Evolutionary conservation across 129 eudicot genomes (phyloP).

Genomic region (Centaurea solstitialis): DNA sequence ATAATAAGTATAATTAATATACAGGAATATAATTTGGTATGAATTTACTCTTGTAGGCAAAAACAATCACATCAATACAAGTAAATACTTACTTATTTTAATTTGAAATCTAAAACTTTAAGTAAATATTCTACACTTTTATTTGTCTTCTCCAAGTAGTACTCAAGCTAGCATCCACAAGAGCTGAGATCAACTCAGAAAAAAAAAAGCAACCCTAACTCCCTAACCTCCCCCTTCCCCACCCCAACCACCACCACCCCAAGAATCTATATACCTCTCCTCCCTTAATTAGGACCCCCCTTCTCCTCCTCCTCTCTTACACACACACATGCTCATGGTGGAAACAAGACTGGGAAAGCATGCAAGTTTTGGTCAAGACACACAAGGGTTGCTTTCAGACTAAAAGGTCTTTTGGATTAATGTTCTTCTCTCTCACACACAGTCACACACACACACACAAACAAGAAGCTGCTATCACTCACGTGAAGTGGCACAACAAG

Average conservation of each 20-base stretch:
- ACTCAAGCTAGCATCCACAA: slow-evolving; percentile 19
- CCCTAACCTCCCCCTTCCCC: background rate
- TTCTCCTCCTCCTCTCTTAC: background rate
- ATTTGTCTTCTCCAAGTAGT: slow-evolving; percentile 18
- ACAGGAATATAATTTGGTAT: background rate
- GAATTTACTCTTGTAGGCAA: background rate
- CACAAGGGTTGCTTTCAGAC: slow-evolving; percentile 38
- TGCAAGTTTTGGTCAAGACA: slow-evolving; percentile 42
- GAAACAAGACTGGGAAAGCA: slow-evolving; percentile 30
- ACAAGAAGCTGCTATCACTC: slow-evolving; percentile 42
- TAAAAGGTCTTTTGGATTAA: slow-evolving; percentile 38
- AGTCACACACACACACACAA: background rate
- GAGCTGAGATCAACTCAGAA: background rate
- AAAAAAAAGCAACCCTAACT: slow-evolving; percentile 25
- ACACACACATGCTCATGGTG: slow-evolving; percentile 24
- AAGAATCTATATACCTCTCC: background rate
- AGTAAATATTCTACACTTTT: background rate
- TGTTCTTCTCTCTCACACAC: background rate
- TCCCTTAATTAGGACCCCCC: slow-evolving; percentile 28
- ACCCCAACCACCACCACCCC: slow-evolving; percentile 3
- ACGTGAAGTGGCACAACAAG: slow-evolving; percentile 52
- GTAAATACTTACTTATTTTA: background rate
- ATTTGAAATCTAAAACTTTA: background rate
- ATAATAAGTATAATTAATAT: too few relatives aligned
- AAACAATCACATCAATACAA: slow-evolving; percentile 1